Conservation (phyloP, 768 basidiomycete genomes). For the Tricholoma bakamatsutake region DNA sequence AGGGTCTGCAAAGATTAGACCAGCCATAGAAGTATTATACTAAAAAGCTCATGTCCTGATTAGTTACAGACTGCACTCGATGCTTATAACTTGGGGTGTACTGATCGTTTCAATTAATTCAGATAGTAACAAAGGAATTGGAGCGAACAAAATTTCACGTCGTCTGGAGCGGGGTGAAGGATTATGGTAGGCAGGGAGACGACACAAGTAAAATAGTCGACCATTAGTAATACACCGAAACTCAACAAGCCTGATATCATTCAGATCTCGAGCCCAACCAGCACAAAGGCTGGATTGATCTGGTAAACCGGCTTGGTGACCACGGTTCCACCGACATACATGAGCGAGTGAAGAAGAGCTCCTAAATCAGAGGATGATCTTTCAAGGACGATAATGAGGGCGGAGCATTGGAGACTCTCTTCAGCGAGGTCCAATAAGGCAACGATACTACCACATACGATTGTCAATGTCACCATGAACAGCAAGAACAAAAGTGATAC, state of each 20-base stretch:
- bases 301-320: constrained; percentile 77
- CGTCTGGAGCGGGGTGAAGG: constrained; percentile 48
- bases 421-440: constrained; percentile 85
- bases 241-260: neutral
- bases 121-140: constrained; percentile 35
- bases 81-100: constrained; percentile 76
- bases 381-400: constrained; percentile 77
- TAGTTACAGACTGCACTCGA: constrained; percentile 62
- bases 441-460: constrained; percentile 54
- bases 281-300: constrained; percentile 70
- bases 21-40: constrained; percentile 64
- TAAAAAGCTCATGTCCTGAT: neutral
- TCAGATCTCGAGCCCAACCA: constrained; percentile 82
- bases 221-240: neutral
- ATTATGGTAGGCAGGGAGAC: constrained; percentile 42
- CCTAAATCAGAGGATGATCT: constrained; percentile 65
- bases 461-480: constrained; percentile 5
- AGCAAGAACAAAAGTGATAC: constrained; percentile 31
- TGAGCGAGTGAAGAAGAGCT: constrained; percentile 78
- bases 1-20: constrained; percentile 81
- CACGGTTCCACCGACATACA: constrained; percentile 88
- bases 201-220: too few species aligned
- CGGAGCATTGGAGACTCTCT: constrained; percentile 72
- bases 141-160: constrained; percentile 51
- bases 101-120: constrained; percentile 66